Evolutionary conservation across 345 rosid genomes (phyloP), one percentile per base, ranked within the genome.

Genomic region (Excoecaria agallocha): DNA sequence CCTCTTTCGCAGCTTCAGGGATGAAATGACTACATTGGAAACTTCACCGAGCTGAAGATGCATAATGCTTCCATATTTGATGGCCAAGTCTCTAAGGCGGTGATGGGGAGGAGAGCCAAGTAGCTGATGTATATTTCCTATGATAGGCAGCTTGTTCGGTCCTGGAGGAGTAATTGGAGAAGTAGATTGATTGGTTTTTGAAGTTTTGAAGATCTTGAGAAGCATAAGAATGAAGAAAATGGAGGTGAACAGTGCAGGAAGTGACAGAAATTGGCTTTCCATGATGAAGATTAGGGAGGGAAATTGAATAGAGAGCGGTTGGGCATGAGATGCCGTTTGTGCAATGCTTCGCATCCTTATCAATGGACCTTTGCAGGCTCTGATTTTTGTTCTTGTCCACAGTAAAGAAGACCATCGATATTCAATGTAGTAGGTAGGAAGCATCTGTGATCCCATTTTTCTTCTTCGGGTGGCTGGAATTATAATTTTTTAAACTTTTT

Each of bases 111-210:
- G 61, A 3, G 83, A 59, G 39, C 81, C 71, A 9, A 12, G 45
- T 8, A 84, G 74, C 30, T 77, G 79, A 64, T 80, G 87, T 55
- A 86, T 12, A 65, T 79, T 84, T 13, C 85, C 85, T 17, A 84
- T 71, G 19, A 85, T 0, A 16, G 85, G 84, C 1, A 86, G 74
- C 71, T 82, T 80, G 52, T 43, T 41, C 41, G 84, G 87, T 10
- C 86, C 79, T 17, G 85, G 87, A 11, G 84, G 85, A 0, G 77
- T 78, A 57, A 68, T 76, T 24, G 37, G 11, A 20, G 41, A 6
- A 19, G 24, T 24, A 6, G 70, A 48, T 8, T 61, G 10, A 3
- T 63, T 16, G n/a, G 48, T 5, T 35, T 48, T 60, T 35, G 58
- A 20, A 8, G 15, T 52, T 35, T 52, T 69, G 30, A 41, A 52